Percentiles rank a stretch among this genome's conserved stretches.
Evolutionary conservation across 345 rosid genomes (phyloP).

Genomic region (Eucalyptus curtisii): DNA sequence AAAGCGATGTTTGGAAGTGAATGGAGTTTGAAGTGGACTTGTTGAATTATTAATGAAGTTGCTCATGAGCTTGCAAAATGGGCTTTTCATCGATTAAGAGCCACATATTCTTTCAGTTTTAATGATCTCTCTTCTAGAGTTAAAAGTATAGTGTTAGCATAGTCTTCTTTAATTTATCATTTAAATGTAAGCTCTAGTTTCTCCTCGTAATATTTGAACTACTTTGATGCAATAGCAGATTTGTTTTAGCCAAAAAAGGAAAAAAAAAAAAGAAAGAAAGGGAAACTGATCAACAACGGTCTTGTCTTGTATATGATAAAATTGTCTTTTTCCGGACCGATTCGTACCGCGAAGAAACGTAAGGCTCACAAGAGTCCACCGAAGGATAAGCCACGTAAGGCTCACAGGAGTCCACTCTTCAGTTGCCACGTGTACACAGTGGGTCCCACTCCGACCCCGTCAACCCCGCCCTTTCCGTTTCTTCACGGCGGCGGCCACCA

Average conservation of each 20-base stretch:
- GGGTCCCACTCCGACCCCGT: not conserved
- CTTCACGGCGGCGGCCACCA: not conserved
- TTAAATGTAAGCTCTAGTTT: no score
- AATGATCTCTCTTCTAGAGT: no score
- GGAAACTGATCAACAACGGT: not conserved
- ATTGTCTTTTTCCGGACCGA: not conserved
- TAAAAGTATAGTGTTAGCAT: accelerated
- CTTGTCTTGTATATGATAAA: no score
- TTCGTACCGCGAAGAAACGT: not conserved
- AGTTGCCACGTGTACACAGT: not conserved
- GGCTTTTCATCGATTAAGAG: no score
- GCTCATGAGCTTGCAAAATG: no score
- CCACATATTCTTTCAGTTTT: no score
- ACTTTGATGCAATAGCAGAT: no score
- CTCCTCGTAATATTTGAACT: no score
- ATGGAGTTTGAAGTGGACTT: no score
- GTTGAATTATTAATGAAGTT: no score
- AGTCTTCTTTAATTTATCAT: no score
- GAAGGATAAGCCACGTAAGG: not conserved
- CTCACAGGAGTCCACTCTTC: not conserved
- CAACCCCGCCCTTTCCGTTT: not conserved
- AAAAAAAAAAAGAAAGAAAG: accelerated
- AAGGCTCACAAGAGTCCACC: not conserved
- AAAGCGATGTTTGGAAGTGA: accelerated
- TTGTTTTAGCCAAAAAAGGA: no score